Evolutionary conservation across 208 protist species (phyloP), one percentile per base, ranked within the genome.

Genomic region (Naegleria fowleri): DNA sequence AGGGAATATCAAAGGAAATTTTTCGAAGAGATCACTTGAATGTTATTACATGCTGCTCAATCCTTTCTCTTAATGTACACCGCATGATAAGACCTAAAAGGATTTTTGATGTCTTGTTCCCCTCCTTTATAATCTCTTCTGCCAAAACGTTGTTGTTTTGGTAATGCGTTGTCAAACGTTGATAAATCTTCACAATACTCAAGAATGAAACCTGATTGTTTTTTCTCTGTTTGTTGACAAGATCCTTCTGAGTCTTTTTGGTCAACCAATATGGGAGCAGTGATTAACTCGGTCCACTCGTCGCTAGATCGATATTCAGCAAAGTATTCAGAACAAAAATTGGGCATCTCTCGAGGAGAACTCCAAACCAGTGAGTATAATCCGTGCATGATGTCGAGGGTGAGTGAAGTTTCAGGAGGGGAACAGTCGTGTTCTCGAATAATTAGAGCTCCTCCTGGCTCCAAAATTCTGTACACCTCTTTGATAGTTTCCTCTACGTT

Each of bases 281-380:
- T 83, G 41, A 90, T 58, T 13, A 58, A 16, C 11, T 83, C 36
- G 0, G 39, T 58, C 40, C 87, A 90, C 19, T 90, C 87, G 29
- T 90, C 16, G 15, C 39, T 79, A 5, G 87, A 39, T n/a, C 13
- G 11, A 58, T 90, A 90, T 43, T 90, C n/a, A 29, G 87, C 87
- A 79, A 43, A 90, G n/a, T 90, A 90, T n/a, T 39, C 33, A 58
- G 13, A 13, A 43, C 87, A 90, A 90, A 90, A 90, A n/a, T 43
- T 51, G 16, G 59, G 67, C 33, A 51, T 58, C 52, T 90, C 87
- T 51, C 36, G 38, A 25, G 87, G 87, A 90, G 11, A 38, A 40
- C 16, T 48, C 43, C 36, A 90, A 48, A 58, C 36, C 15, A 79
- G 9, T 48, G 87, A 79, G 16, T 90, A 90, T 22, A 90, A 29